A percentile compares a stretch with the other conserved stretches of the same genome.
Conservation (phyloP, 257 asterid genomes). For the Solanum phureja region DNA sequence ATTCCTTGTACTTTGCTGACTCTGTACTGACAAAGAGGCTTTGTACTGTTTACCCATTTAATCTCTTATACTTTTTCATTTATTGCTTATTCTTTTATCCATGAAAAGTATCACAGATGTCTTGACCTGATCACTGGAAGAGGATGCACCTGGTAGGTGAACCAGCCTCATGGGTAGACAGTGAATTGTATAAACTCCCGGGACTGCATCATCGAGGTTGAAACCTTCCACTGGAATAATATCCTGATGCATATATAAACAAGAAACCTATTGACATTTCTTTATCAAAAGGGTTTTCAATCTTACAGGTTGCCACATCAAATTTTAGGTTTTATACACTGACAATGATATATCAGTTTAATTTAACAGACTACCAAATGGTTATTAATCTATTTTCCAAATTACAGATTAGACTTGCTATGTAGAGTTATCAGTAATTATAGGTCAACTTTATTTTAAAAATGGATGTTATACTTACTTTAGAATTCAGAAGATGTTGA, state of each 20-base stretch:
- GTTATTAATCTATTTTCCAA: not conserved
- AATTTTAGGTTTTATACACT: not conserved
- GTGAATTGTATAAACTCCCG: constrained; percentile 20
- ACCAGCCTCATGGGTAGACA: constrained; percentile 21
- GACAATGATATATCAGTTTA: not conserved
- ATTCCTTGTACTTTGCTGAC: not conserved
- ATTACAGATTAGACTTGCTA: not conserved
- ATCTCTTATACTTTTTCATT: not conserved
- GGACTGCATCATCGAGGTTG: constrained; percentile 3
- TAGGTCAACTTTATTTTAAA: not conserved
- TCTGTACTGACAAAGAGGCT: not conserved
- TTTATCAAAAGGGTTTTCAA: not conserved
- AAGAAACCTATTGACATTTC: not conserved
- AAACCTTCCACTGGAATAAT: constrained; percentile 11
- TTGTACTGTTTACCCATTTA: too few relatives aligned
- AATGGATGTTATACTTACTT: constrained; percentile 2
- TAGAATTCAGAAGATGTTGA: not conserved
- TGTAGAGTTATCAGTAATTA: not conserved
- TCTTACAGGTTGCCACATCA: not conserved
- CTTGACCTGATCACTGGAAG: not conserved
- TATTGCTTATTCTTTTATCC: not conserved
- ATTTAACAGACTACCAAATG: not conserved
- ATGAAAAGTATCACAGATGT: not conserved
- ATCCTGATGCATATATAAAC: not conserved
- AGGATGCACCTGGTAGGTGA: constrained; percentile 36